Evolutionary conservation across 164 flowering plant genomes (phyloP).

Genomic region (Tetracentron sinense): DNA sequence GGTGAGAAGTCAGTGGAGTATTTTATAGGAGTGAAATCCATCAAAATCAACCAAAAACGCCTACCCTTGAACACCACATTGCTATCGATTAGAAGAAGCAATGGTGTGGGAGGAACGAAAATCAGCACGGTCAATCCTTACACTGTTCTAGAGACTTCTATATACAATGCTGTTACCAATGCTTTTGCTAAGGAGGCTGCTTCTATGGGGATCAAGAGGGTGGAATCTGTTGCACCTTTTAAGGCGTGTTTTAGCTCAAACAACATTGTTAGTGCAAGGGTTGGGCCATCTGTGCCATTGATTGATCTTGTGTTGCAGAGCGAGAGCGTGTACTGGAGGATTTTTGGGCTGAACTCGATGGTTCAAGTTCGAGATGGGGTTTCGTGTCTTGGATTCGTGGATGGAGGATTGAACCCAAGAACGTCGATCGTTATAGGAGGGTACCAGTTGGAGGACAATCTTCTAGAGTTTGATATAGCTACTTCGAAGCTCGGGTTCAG

Average conservation of each 20-base stretch:
- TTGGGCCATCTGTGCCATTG: conserved; percentile 34
- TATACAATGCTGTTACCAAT: conserved; percentile 29
- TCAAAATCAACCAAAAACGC: conserved; percentile 16
- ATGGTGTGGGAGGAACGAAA: conserved; percentile 36
- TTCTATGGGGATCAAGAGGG: conserved; percentile 18
- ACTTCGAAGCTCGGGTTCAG: conserved; percentile 43
- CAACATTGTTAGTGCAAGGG: conserved; percentile 12
- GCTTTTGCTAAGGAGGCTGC: conserved; percentile 20
- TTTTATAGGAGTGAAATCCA: conserved; percentile 31
- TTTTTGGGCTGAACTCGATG: conserved; percentile 50
- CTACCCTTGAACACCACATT: conserved; percentile 20
- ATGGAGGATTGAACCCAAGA: conserved; percentile 35
- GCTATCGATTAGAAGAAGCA: conserved; percentile 14
- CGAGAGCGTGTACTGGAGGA: conserved; percentile 40
- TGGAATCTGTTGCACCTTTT: conserved; percentile 40
- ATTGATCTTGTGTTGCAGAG: conserved; percentile 44
- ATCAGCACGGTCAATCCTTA: too few relatives aligned
- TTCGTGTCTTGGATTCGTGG: conserved; percentile 49
- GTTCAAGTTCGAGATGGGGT: conserved; percentile 42
- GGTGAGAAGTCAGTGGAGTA: conserved; percentile 31
- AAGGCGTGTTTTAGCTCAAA: conserved; percentile 28
- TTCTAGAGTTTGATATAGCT: conserved; percentile 51
- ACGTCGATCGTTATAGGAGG: conserved; percentile 53
- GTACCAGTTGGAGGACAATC: conserved; percentile 51
- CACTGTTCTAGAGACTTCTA: conserved; percentile 38